A percentile compares a stretch with the other conserved stretches of the same genome.
Evolutionary conservation across 805 yeast genomes (phyloP).

Genomic region (Yarrowia sp.): DNA sequence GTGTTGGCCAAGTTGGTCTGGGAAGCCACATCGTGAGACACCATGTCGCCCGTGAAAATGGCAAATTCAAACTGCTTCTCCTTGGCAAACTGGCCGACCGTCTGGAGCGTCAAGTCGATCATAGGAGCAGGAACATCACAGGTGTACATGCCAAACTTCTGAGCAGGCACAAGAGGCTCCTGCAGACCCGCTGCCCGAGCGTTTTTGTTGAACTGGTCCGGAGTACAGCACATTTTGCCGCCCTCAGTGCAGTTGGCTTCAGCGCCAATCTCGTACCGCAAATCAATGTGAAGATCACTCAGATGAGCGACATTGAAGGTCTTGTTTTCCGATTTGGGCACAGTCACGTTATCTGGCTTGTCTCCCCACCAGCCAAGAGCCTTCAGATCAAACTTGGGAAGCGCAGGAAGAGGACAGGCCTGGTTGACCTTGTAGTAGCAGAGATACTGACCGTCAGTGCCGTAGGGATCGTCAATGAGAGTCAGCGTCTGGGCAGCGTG

Average conservation of each 20-base stretch:
- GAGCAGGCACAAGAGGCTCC: slow-evolving; percentile 58
- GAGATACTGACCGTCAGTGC: slow-evolving; percentile 65
- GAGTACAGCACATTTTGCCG: slow-evolving; percentile 62
- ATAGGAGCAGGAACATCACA: slow-evolving; percentile 73
- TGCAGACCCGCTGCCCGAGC: slow-evolving; percentile 3
- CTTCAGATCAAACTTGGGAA: slow-evolving; percentile 58
- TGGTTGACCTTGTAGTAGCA: slow-evolving; percentile 60
- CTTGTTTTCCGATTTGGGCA: slow-evolving; percentile 45
- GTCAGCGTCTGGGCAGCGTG: slow-evolving; percentile 59
- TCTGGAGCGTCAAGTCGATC: slow-evolving; percentile 62
- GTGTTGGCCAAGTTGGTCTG: slow-evolving; percentile 59
- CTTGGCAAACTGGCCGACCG: slow-evolving; percentile 52
- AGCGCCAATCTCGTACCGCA: slow-evolving; percentile 57
- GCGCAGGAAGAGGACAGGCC: slow-evolving; percentile 56
- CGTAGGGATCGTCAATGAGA: slow-evolving; percentile 57
- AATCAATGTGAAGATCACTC: slow-evolving; percentile 69
- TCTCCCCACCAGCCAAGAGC: slow-evolving; percentile 54
- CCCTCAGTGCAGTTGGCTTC: slow-evolving; percentile 56
- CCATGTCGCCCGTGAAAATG: slow-evolving; percentile 75
- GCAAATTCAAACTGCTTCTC: slow-evolving; percentile 61
- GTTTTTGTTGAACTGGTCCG: slow-evolving; percentile 31
- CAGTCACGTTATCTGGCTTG: slow-evolving; percentile 49
- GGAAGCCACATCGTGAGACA: slow-evolving; percentile 63
- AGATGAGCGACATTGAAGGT: slow-evolving; percentile 68
- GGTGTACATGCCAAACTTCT: slow-evolving; percentile 64